Conservation (phyloP, 805 yeast species). For the Candida germanica region DNA sequence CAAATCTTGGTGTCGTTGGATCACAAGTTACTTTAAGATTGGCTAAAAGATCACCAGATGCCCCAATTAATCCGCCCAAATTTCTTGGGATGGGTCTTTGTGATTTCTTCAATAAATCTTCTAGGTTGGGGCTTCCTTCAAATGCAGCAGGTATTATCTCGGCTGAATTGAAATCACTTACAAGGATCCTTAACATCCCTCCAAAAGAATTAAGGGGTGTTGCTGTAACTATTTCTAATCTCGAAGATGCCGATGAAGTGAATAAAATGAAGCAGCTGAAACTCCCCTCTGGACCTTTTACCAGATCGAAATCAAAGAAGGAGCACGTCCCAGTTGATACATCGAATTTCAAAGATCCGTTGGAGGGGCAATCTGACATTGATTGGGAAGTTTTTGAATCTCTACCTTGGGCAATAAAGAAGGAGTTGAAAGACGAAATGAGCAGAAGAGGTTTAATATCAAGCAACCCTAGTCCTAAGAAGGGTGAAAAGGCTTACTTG, state of each 20-base stretch:
- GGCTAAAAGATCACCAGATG: conserved; percentile 59
- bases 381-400: conserved; percentile 64
- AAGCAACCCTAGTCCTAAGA: conserved; percentile 7
- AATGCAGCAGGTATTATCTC: conserved; percentile 59
- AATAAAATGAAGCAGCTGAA: conserved; percentile 21
- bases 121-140: conserved; percentile 60
- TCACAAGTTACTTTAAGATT: conserved; percentile 62
- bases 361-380: conserved; percentile 31
- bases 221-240: conserved; percentile 63
- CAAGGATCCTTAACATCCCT: conserved; percentile 55
- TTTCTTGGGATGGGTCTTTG: conserved; percentile 83
- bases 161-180: conserved; percentile 55
- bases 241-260: conserved; percentile 38
- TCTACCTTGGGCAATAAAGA: conserved; percentile 63
- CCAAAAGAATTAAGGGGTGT: conserved; percentile 75
- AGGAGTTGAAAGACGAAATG: conserved; percentile 57
- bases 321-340: conserved; percentile 5
- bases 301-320: not conserved
- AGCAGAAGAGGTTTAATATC: conserved; percentile 35
- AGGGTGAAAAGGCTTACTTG: conserved; percentile 23
- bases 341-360: conserved; percentile 13
- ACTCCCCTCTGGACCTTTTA: conserved; percentile 16
- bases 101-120: conserved; percentile 56
- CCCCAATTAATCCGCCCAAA: conserved; percentile 75
- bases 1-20: conserved; percentile 46